phyloP scores from a whole-genome alignment of 2,329 filamentous ascomycete species.

The Scedosporium boydii region DNA sequence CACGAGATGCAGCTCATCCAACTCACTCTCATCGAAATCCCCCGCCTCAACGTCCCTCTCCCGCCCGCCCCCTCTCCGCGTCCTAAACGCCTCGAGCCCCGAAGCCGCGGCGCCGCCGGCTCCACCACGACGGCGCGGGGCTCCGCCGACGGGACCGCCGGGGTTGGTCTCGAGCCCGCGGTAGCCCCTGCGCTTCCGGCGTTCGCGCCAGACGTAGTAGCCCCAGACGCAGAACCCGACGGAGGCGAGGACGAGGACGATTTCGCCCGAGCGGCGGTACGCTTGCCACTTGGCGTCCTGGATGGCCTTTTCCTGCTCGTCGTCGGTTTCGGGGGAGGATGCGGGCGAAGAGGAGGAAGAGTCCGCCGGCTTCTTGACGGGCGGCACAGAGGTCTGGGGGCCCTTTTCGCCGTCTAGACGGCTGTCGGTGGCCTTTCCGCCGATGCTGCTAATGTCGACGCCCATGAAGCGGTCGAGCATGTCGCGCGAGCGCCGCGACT shows the following conservation, averaged over 20 bases:
- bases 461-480: constrained; percentile 97
- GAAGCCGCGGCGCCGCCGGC: constrained; percentile 16
- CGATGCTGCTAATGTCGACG: constrained; percentile 83
- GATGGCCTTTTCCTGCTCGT: constrained; percentile 60
- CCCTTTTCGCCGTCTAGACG: constrained; percentile 79
- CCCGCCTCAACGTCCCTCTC: constrained; percentile 50
- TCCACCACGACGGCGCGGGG: constrained; percentile 16
- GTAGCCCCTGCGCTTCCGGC: constrained; percentile 47
- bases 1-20: constrained; percentile 49
- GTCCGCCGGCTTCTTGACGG: constrained; percentile 50
- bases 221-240: constrained; percentile 67
- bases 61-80: constrained; percentile 29
- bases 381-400: constrained; percentile 64
- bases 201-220: constrained; percentile 57
- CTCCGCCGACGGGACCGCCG: constrained; percentile 16
- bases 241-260: constrained; percentile 72
- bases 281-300: constrained; percentile 80
- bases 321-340: constrained; percentile 30
- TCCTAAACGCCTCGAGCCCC: constrained; percentile 37
- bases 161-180: constrained; percentile 32
- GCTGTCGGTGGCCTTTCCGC: constrained; percentile 68
- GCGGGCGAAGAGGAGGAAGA: constrained; percentile 8
- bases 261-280: constrained; percentile 79
- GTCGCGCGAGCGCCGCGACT: constrained; percentile 74
- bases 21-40: constrained; percentile 57